Evolutionary conservation across 768 basidiomycete genomes (phyloP), one percentile per base, ranked within the genome.

Genomic region (Rhodotorula toruloides): DNA sequence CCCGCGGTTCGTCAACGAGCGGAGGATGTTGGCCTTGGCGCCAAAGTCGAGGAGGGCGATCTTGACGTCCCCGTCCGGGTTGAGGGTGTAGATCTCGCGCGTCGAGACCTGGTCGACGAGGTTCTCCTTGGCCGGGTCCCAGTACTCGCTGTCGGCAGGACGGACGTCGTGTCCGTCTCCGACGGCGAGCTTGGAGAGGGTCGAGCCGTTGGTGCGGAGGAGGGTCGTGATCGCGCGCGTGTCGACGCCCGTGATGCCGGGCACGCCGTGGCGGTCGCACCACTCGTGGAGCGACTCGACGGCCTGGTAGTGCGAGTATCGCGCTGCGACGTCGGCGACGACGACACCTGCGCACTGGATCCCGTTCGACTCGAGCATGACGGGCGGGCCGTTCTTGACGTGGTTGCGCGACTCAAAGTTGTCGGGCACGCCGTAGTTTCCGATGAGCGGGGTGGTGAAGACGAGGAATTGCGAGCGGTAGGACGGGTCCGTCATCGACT

Each of bases 401-500:
- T 73, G 69, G 46, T 70, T 59, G 36, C 40, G 56, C 43, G 66
- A 46, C 37, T 57, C 43, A 31, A 67, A 54, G 78, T 99, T 98
- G 40, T 76, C 74, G 11, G 96, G 96, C 14, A 99, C 91, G 59
- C 96, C 96, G 75, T 99, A 99, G 78, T 99, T 99, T 46, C 96
- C 96, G 71, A 99, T 96, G 79, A 99, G 85, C 16, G 96, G 96
- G 0, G 93, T 88, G 49, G 96, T 99, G 81, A 99, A 99, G 63
- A 99, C 96, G 70, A 99, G 84, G 76, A 99, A 94, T 79, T 99
- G 96, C 56, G 91, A 88, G 40, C 91, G 89, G 79, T 99, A 98
- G 13, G 96, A 98, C 12, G 96, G 96, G 77, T 99, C 96, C 43
- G 96, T 99, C 96, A 99, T 97, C 13, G 91, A 96, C 79, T 99